Evolutionary conservation across 768 basidiomycete genomes (phyloP), one percentile per base, ranked within the genome.

Genomic region (Ephemerocybe angulata): DNA sequence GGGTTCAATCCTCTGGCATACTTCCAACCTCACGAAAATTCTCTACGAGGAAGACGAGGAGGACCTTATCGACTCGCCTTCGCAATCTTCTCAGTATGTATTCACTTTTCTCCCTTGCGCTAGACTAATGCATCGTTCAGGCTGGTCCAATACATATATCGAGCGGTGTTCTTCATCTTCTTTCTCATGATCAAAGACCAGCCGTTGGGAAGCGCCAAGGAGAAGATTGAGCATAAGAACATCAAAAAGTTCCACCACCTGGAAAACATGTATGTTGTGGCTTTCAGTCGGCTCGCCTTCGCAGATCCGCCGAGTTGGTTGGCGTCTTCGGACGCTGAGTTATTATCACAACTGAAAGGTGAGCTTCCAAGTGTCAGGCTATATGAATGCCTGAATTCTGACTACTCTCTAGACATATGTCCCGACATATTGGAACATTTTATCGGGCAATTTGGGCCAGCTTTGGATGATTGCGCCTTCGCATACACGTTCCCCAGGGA

Each of bases 251-350:
- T 86, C 63, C 83, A 80, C 60, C 84, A 84, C 29, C 68, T 88
- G 25, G 74, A 74, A 12, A 84, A 93, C 60, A 76, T 84, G 64
- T 91, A 90, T 63, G 81, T 85, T 27, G 83, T 90, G n/a, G 81
- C 84, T 0, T 80, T 93, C 52, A 87, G 90, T 35, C 78, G 90
- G 57, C 70, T 93, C 44, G 83, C 85, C 53, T 91, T 82, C 56
- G 83, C 86, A 5, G 84, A 83, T 43, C 72, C 80, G 11, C 86
- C 86, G 15, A 75, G 80, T 41, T 88, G 85, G 83, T 65, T 87
- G 29, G 69, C 75, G 72, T 44, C 64, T 69, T 15, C 74, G 70
- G 53, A 63, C n/a, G n/a, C n/a, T n/a, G n/a, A 65, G 21, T 76
- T 78, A 42, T 62, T 85, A 38, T 75, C 74, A 58, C 63, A 68